Conservation (phyloP, 768 basidiomycete species). For the Omphalotus guepiniiformis region DNA sequence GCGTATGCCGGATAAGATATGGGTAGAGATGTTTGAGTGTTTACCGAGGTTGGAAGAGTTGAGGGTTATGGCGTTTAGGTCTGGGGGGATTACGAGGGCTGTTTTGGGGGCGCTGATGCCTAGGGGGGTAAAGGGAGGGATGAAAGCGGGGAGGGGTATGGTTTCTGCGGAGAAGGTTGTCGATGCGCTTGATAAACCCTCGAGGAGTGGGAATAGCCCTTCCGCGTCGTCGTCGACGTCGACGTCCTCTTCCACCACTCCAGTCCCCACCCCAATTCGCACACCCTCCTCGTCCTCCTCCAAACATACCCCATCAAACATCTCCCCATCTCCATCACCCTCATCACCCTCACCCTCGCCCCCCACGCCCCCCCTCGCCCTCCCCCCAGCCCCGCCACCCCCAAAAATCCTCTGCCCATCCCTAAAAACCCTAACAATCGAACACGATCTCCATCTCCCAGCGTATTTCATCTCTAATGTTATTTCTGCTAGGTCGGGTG, state of each 20-base stretch:
- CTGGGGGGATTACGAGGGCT: slow-evolving; percentile 1
- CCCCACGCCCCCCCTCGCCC: too few species aligned
- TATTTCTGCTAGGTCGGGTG: neutral
- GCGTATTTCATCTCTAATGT: slow-evolving; percentile 1
- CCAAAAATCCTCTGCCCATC: neutral
- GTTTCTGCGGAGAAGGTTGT: too few species aligned
- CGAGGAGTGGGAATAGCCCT: neutral
- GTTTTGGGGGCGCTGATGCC: slow-evolving; percentile 5
- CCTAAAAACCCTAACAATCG: neutral
- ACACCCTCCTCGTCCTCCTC: neutral
- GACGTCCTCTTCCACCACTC: neutral
- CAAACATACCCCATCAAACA: neutral
- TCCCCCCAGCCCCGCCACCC: too few species aligned
- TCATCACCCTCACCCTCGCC: neutral
- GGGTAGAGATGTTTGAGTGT: slow-evolving; percentile 2
- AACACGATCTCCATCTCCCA: slow-evolving; percentile 6
- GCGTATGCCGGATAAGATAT: neutral
- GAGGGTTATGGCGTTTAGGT: slow-evolving; percentile 5
- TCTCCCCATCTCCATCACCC: neutral
- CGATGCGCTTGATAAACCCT: too few species aligned
- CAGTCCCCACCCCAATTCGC: neutral
- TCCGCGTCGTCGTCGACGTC: neutral
- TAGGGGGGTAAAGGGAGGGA: too few species aligned
- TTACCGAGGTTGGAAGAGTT: slow-evolving; percentile 2
- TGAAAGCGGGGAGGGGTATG: too few species aligned